Base-by-base conservation (phyloP, 2,329 filamentous ascomycete species). In the Pseudocercospora crystallina region DNA sequence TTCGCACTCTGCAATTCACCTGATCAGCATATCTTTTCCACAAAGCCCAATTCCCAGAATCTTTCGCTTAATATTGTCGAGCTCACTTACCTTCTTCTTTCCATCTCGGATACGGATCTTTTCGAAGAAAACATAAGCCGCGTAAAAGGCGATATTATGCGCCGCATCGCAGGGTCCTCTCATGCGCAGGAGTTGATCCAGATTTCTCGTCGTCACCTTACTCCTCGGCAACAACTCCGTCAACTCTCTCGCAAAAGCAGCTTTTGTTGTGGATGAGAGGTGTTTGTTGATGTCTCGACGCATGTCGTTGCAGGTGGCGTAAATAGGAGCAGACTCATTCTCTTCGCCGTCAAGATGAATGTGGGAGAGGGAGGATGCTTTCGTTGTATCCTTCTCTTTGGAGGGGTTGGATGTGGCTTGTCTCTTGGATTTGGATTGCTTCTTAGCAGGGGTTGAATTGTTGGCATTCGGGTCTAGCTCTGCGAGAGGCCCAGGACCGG, bases 71-170 rank as follows among this genome's bases (percentile, higher is more conserved):
- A 49, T 32, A 34, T 49, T 49, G 34, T 43, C 26, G 30, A 38
- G 29, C 44, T 51, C 49, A 15, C 29, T 39, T 9, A 17, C 29
- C 38, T 83, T 83, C 39, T 74, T 68, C 64, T 80, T 81, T 0
- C 69, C 67, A 45, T 79, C 70, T 59, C 72, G 72, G 47, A 83
- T 65, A 12, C 80, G 68, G 57, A 78, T 55, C 69, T 83, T 84
- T 68, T 84, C 80, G 58, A 84, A 84, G 63, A 76, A 82, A 14
- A 81, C 73, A 60, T 83, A 84, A 0, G 70, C 72, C 2, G 73
- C 75, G 57, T 84, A 83, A 60, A 76, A 84, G 50, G 69, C 76
- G 2, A 71, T 76, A 49, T 78, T 78, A 5, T 53, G 53, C 8
- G 37, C 49, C 11, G 80, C 80, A 2, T 70, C 69, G 5, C 64